Evolutionary conservation across 352 stramenopile species (phyloP).

Genomic region (Phytophthora nicotianae): DNA sequence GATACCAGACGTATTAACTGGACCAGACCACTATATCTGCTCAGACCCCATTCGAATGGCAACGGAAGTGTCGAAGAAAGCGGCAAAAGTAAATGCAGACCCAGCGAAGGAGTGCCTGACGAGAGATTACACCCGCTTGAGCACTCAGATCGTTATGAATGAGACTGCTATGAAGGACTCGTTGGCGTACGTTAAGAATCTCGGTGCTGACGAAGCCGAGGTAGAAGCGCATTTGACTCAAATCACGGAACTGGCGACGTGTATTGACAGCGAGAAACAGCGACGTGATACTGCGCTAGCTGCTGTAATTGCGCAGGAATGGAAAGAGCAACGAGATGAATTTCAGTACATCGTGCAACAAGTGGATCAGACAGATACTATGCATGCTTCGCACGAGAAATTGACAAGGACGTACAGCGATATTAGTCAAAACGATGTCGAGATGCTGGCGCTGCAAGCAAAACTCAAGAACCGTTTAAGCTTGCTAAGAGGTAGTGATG

Average conservation of each 20-base stretch:
- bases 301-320: conserved; percentile 9
- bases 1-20: neutral
- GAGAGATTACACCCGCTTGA: conserved; percentile 14
- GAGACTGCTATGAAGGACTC: conserved; percentile 14
- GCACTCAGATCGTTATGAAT: conserved; percentile 10
- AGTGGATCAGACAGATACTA: neutral
- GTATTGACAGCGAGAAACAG: conserved; percentile 7
- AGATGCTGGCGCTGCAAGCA: neutral
- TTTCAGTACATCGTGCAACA: neutral
- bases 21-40: neutral
- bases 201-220: neutral
- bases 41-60: neutral
- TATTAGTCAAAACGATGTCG: neutral
- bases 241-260: conserved; percentile 4
- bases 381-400: conserved; percentile 1
- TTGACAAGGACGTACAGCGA: neutral
- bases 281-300: conserved; percentile 6
- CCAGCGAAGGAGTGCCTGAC: conserved; percentile 9
- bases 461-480: neutral
- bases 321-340: conserved; percentile 1
- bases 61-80: neutral
- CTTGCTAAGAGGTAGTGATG: neutral
- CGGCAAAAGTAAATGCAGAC: neutral
- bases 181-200: conserved; percentile 9
- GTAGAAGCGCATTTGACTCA: neutral